Percentiles rank a stretch among this genome's conserved stretches.
These are phyloP conservation scores for Nothophaeocryptopus gaeumannii DNA, from an alignment of 2,329 filamentous ascomycete species.

Conservation along the genomic window DNA sequence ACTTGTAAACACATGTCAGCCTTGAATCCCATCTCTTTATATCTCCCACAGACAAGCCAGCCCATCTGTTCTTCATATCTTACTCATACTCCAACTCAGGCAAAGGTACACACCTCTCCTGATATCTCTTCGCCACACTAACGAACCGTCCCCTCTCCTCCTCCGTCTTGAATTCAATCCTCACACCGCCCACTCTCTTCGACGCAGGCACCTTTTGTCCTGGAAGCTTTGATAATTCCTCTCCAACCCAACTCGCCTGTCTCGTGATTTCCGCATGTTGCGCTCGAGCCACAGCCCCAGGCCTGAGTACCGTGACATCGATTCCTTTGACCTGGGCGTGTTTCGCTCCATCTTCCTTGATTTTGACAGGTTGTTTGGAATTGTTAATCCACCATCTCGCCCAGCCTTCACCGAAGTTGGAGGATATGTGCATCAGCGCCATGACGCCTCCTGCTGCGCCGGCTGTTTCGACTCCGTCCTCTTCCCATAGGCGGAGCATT, in stretches of 20 bases:
- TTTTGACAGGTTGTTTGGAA: conserved; percentile 35
- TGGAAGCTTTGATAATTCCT: conserved; percentile 17
- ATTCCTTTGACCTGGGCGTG: conserved; percentile 45
- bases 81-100: conserved; percentile 31
- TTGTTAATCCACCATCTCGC: conserved; percentile 47
- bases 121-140: conserved; percentile 37
- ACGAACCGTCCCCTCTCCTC: conserved; percentile 43
- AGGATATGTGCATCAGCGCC: conserved; percentile 45
- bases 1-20: too few species aligned
- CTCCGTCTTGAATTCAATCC: conserved; percentile 45
- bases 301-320: conserved; percentile 37
- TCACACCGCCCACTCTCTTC: conserved; percentile 42
- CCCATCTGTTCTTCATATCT: too few species aligned
- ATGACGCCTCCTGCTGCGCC: conserved; percentile 42
- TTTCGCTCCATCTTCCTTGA: conserved; percentile 41
- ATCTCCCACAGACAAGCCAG: too few species aligned
- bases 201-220: conserved; percentile 15
- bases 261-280: conserved; percentile 10
- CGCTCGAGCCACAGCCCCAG: conserved; percentile 14
- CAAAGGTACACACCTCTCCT: conserved; percentile 38
- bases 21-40: too few species aligned
- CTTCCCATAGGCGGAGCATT: conserved; percentile 47
- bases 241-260: conserved; percentile 31
- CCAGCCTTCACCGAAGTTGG: conserved; percentile 43
- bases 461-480: conserved; percentile 35